Evolutionary conservation across 1,284 basidiomycete species (phyloP), one percentile per base, ranked within the genome.

Genomic region (Lentinus polychrous): DNA sequence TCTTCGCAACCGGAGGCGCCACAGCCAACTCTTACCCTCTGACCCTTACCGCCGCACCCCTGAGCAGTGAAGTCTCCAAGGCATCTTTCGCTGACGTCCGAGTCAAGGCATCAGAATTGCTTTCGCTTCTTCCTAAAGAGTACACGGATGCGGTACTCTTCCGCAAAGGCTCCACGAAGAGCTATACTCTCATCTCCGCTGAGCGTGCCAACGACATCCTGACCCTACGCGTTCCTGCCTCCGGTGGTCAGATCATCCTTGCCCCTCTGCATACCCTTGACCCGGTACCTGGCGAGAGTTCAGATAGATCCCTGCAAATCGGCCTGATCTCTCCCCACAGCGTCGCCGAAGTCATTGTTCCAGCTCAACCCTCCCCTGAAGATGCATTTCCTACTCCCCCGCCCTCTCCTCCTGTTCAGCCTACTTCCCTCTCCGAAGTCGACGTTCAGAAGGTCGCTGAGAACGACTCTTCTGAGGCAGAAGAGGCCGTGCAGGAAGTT

Each of bases 221-320:
- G 43, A 45, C 44, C 5, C 22, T 56, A n/a, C 43, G 39, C 23
- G 45, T 56, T 3, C 45, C 52, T 8, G 14, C 47, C 1, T 46
- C 40, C 20, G 59, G 59, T 17, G 55, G 49, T 12, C 51, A 55
- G 14, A 46, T 51, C 20, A 34, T 54, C 41, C 15, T 60, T 39
- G 42, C 53, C 7, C 55, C 56, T 4, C 27, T 54, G 4, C 45
- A 58, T 3, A n/a, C 8, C 17, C 14, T 43, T 5, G 41, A 31
- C 1, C 8, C 49, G n/a, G 23, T 46, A 1, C 36, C 46, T 11
- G 51, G 46, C 2, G 51, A 42, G 3, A 14, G 8, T 4, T 23
- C 17, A 23, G 48, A n/a, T n/a, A n/a, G n/a, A n/a, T n/a, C n/a
- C n/a, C n/a, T 14, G 48, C 27, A 51, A 27, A 36, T 56, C 24